These are phyloP conservation scores for Kazachstania viticola DNA, from an alignment of 805 yeast species.

Conservation along the genomic window DNA sequence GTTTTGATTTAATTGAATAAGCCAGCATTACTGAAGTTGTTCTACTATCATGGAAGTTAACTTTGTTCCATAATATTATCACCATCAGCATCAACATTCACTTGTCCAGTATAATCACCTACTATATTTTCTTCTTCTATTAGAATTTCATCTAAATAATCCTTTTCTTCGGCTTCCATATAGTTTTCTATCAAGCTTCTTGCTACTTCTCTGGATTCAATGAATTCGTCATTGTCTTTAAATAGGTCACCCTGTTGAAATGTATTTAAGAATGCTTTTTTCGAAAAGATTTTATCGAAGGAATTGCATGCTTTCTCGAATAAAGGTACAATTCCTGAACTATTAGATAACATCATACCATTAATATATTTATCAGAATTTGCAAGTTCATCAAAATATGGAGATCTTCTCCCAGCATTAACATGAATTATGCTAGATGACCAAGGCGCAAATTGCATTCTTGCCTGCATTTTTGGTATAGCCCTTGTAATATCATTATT, in stretches of 20 bases:
- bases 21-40: no score
- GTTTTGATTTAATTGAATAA: no score
- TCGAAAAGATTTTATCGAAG: constrained; percentile 66
- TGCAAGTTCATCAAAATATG: constrained; percentile 35
- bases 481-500: constrained; percentile 66
- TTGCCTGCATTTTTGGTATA: constrained; percentile 45
- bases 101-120: constrained; percentile 6
- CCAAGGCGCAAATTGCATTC: constrained; percentile 78
- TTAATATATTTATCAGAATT: constrained; percentile 37
- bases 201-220: constrained; percentile 63
- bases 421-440: constrained; percentile 68
- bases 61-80: constrained; percentile 14
- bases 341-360: constrained; percentile 78
- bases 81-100: constrained; percentile 19
- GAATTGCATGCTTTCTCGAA: constrained; percentile 59
- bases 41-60: no score
- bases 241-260: constrained; percentile 40
- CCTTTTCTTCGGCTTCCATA: constrained; percentile 52
- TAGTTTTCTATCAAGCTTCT: constrained; percentile 70
- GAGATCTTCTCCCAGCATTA: constrained; percentile 64
- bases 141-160: constrained; percentile 29
- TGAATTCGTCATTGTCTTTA: constrained; percentile 52
- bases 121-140: constrained; percentile 28
- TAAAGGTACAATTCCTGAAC: constrained; percentile 60
- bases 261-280: constrained; percentile 76